Conservation (phyloP, 768 basidiomycete genomes). For the Hypsizygus marmoreus region DNA sequence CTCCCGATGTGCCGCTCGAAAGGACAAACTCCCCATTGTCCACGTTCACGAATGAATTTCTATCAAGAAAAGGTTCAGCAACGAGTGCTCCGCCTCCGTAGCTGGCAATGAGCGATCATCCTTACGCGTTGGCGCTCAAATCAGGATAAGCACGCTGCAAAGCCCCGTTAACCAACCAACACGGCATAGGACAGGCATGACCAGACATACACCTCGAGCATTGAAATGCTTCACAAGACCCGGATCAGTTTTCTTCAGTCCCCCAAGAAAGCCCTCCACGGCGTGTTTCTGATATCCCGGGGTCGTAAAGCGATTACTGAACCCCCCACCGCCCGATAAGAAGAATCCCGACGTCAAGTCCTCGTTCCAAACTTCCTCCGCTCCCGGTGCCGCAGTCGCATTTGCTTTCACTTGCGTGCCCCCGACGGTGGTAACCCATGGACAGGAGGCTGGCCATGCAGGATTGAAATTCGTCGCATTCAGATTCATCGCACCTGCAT, state of each 20-base stretch:
- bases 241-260: conserved; percentile 32
- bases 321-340: conserved; percentile 37
- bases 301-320: conserved; percentile 38
- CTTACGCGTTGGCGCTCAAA: conserved; percentile 38
- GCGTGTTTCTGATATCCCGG: conserved; percentile 40
- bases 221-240: conserved; percentile 24
- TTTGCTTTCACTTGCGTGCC: conserved; percentile 44
- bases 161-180: neutral
- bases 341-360: conserved; percentile 31
- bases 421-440: conserved; percentile 47
- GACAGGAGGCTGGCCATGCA: conserved; percentile 45
- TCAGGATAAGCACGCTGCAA: conserved; percentile 35
- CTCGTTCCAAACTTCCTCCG: conserved; percentile 33
- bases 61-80: neutral
- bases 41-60: conserved; percentile 17
- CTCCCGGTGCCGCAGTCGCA: conserved; percentile 25
- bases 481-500: conserved; percentile 32
- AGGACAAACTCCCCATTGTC: conserved; percentile 26
- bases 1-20: conserved; percentile 33
- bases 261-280: conserved; percentile 31
- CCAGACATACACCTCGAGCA: conserved; percentile 30
- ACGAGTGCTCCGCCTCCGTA: neutral
- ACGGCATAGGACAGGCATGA: neutral
- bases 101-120: conserved; percentile 21
- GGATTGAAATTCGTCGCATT: conserved; percentile 44